Conservation (phyloP, 331 rosid genomes). For the Stylosanthes scabra region DNA sequence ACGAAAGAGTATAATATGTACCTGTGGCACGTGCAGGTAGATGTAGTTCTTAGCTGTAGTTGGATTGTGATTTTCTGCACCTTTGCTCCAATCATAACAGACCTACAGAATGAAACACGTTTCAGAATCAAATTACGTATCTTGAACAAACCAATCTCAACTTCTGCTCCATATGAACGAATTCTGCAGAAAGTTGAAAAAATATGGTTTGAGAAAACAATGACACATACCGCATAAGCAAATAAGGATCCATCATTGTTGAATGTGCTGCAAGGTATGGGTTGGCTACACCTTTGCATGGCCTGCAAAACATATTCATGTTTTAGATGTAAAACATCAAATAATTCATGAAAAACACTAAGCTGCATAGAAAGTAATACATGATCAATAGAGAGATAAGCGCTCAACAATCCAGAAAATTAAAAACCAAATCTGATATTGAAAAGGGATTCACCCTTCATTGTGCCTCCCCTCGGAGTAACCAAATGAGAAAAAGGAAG, state of each 20-base stretch:
- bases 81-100: conserved; percentile 83
- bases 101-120: conserved; percentile 44
- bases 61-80: conserved; percentile 82
- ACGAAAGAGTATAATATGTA: neutral
- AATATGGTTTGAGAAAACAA: conserved; percentile 21
- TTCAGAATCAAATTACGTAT: conserved; percentile 25
- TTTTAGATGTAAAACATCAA: conserved; percentile 11
- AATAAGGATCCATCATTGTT: conserved; percentile 54
- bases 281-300: conserved; percentile 75
- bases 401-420: conserved; percentile 2
- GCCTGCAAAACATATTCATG: conserved; percentile 58
- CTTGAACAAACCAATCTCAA: conserved; percentile 2
- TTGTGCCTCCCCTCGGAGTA: too few relatives aligned
- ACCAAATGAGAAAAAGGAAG: too few relatives aligned
- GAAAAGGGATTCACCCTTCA: conserved; percentile 28
- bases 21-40: conserved; percentile 64
- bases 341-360: conserved; percentile 23
- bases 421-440: conserved; percentile 6
- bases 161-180: neutral
- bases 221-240: conserved; percentile 76
- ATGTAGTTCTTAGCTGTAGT: conserved; percentile 61
- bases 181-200: conserved; percentile 16
- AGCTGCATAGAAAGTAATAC: conserved; percentile 25
- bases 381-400: conserved; percentile 13
- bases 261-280: conserved; percentile 51